A percentile compares a stretch with the other conserved stretches of the same genome.
phyloP scores from a whole-genome alignment of 768 basidiomycete genomes.

The Boletellus sp. region DNA sequence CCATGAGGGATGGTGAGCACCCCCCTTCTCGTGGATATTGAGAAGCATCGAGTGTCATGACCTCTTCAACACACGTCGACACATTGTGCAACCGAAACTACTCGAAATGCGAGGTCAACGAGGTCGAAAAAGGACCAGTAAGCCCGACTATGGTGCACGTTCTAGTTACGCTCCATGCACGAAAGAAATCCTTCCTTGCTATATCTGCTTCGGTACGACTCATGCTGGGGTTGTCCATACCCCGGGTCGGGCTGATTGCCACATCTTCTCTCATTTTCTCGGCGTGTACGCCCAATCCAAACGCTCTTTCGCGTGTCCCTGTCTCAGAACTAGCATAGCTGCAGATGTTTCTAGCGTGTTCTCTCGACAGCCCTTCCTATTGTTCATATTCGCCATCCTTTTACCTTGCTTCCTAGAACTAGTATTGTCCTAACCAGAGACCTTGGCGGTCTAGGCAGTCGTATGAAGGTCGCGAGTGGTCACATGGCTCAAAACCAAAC shows the following conservation, averaged over 20 bases:
- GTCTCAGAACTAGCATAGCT: neutral
- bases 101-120: slow-evolving; percentile 25
- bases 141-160: slow-evolving; percentile 64
- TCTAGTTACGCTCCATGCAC: slow-evolving; percentile 95
- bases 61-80: slow-evolving; percentile 54
- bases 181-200: slow-evolving; percentile 94
- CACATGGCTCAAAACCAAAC: no score
- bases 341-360: slow-evolving; percentile 3
- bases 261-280: slow-evolving; percentile 88
- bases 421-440: no score
- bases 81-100: slow-evolving; percentile 47
- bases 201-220: slow-evolving; percentile 87
- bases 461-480: no score
- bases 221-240: slow-evolving; percentile 73
- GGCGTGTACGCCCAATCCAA: slow-evolving; percentile 90
- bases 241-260: slow-evolving; percentile 93
- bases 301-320: slow-evolving; percentile 83
- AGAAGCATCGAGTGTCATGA: slow-evolving; percentile 52
- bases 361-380: slow-evolving; percentile 76
- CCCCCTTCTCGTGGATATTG: slow-evolving; percentile 49
- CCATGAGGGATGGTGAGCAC: slow-evolving; percentile 43
- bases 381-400: slow-evolving; percentile 84
- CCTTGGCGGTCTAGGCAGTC: no score
- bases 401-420: slow-evolving; percentile 82
- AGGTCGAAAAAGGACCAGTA: neutral